Evolutionary conservation across 129 eudicot genomes (phyloP), one percentile per base, ranked within the genome.

Genomic region (Oenanthe sinensis): DNA sequence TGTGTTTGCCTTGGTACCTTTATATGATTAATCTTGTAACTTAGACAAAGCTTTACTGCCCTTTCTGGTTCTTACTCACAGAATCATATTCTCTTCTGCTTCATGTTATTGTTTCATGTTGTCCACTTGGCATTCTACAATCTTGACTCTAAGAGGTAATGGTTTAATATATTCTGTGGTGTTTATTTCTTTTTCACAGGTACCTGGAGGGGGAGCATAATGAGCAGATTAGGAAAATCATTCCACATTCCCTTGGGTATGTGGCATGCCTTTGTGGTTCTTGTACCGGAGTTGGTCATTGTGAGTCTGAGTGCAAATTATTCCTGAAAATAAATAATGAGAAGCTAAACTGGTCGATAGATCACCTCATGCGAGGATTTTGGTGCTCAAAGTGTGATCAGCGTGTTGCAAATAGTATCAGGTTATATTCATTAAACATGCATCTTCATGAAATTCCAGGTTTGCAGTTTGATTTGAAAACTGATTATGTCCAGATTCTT

Each of bases 381-480:
- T 89, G 93, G 92, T 96, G 99, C 78, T 87, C 97, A 14, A 87
- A 71, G 81, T 96, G 99, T 83, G 97, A 96, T 84, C 83, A 33
- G 45, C 68, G 71, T 68, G 77, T 73, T 75, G 79, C 65, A 62
- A 73, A 78, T 70, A 52, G 81, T 77, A 71, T 46, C 80, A 84
- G 84, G 40, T 76, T 83, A 39, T 33, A 83, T 82, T 85, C 80
- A 70, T 63, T 80, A 71, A 75, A 71, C 67, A 39, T 78, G 39
- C 48, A 77, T 79, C 77, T 44, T 15, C 89, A 79, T 62, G 81
- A 85, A 36, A 65, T 36, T 16, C 80, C 3, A 44, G 63, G 26
- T 70, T 10, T 2, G 62, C 79, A 78, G 43, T 50, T 43, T 77
- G 75, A 73, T 75, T 71, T 65, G 67, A 80, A 78, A 72, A 78